These are phyloP conservation scores for Bimuria novae-zelandiae DNA, from an alignment of 2,329 filamentous ascomycete species.

Conservation along the genomic window DNA sequence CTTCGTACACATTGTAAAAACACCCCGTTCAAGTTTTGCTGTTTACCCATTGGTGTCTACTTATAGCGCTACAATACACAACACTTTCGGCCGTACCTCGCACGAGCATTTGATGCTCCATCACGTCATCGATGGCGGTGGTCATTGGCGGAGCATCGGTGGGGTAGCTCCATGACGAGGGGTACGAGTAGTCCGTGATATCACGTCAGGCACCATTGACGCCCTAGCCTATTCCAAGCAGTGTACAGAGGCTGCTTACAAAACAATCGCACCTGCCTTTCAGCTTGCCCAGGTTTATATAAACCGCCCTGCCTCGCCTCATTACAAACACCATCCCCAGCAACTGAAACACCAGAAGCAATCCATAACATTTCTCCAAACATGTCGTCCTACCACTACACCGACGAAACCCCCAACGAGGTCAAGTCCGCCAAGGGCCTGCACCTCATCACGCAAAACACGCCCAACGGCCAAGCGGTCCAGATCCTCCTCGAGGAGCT, in stretches of 20 bases:
- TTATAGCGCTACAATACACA: too few species aligned
- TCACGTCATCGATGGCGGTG: slow-evolving; percentile 1
- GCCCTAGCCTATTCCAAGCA: slow-evolving; percentile 1
- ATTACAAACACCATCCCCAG: too few species aligned
- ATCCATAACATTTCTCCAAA: too few species aligned
- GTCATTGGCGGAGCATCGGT: background rate
- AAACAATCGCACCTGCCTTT: background rate
- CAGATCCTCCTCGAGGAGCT: slow-evolving; percentile 62
- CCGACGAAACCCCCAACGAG: slow-evolving; percentile 35
- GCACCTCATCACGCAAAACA: slow-evolving; percentile 57
- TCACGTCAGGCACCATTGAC: background rate
- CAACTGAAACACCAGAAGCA: too few species aligned
- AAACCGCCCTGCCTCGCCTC: too few species aligned
- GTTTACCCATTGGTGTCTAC: too few species aligned
- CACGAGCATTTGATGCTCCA: background rate
- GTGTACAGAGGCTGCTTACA: background rate
- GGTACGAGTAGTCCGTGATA: slow-evolving; percentile 2
- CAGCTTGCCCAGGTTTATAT: too few species aligned
- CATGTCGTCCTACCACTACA: slow-evolving; percentile 51
- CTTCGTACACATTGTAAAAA: too few species aligned
- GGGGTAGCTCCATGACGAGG: slow-evolving; percentile 1
- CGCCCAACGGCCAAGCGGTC: slow-evolving; percentile 58
- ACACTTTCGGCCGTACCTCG: too few species aligned
- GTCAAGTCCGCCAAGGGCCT: slow-evolving; percentile 47
- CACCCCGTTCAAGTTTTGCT: too few species aligned